phyloP scores from a whole-genome alignment of 2,329 filamentous ascomycete genomes.

The Ophidiomyces ophidiicola region DNA sequence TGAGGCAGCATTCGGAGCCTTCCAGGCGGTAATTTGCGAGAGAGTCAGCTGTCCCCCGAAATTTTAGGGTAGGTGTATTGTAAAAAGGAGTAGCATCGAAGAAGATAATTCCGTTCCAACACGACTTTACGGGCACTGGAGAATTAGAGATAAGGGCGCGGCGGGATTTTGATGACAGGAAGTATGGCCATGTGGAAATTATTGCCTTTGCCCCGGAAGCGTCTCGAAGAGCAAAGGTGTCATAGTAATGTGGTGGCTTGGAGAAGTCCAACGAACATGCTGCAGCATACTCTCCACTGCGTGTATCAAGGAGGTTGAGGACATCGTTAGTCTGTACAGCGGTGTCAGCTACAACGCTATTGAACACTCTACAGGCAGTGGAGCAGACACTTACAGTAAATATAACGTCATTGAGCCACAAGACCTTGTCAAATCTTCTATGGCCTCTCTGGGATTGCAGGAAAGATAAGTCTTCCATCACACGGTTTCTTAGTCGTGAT shows the following conservation, averaged over 20 bases:
- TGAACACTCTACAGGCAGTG: no score
- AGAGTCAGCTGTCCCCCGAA: slow-evolving; percentile 52
- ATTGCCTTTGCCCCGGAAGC: slow-evolving; percentile 51
- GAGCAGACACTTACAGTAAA: slow-evolving; percentile 26
- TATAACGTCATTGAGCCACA: slow-evolving; percentile 45
- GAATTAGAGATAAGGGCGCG: slow-evolving; percentile 11
- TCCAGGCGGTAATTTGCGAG: slow-evolving; percentile 48
- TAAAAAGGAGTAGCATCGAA: slow-evolving; percentile 18
- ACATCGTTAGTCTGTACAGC: slow-evolving; percentile 42
- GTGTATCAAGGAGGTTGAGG: slow-evolving; percentile 46
- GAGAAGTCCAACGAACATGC: slow-evolving; percentile 62
- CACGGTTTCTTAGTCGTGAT: slow-evolving; percentile 50
- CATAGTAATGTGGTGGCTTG: slow-evolving; percentile 56
- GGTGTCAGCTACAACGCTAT: background rate
- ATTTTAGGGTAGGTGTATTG: slow-evolving; percentile 36
- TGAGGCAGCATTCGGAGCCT: slow-evolving; percentile 65
- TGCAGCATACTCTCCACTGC: slow-evolving; percentile 48
- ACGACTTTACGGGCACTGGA: slow-evolving; percentile 14
- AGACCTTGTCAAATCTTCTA: slow-evolving; percentile 44
- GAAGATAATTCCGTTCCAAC: slow-evolving; percentile 16
- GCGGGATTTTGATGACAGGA: slow-evolving; percentile 12
- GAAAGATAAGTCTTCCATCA: slow-evolving; percentile 43
- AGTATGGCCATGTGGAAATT: slow-evolving; percentile 55
- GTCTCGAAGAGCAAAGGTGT: slow-evolving; percentile 61
- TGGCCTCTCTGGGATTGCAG: slow-evolving; percentile 27